A percentile compares a stretch with the other conserved stretches of the same genome.
These are phyloP conservation scores for Allium cepa DNA, from an alignment of 106 monocot genomes.

Conservation along the genomic window DNA sequence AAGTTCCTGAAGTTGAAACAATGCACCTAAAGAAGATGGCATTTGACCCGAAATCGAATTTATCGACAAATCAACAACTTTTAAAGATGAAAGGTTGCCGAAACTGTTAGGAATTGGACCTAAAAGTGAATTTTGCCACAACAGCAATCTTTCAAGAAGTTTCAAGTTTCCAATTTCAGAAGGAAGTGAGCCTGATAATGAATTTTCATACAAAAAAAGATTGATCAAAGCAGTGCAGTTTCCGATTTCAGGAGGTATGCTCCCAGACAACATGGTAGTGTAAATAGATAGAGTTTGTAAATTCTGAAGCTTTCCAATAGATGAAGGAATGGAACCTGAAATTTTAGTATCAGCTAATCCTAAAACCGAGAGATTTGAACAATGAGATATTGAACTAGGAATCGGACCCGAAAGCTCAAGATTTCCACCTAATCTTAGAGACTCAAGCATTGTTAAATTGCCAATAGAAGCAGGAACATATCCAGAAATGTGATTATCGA, in stretches of 20 bases:
- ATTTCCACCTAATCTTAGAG: slow-evolving; percentile 79
- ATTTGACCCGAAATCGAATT: slow-evolving; percentile 90
- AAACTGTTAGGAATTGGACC: slow-evolving; percentile 60
- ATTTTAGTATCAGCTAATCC: slow-evolving; percentile 85
- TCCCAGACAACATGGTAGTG: slow-evolving; percentile 75
- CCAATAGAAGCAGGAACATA: slow-evolving; percentile 48
- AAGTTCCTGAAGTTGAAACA: slow-evolving; percentile 47
- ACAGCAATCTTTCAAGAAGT: slow-evolving; percentile 61
- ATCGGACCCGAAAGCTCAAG: slow-evolving; percentile 60
- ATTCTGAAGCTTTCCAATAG: slow-evolving; percentile 47
- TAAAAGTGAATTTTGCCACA: slow-evolving; percentile 82
- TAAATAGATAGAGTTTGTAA: slow-evolving; percentile 75
- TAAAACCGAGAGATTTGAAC: slow-evolving; percentile 50
- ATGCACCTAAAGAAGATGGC: slow-evolving; percentile 44
- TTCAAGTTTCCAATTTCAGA: slow-evolving; percentile 48
- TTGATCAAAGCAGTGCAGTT: slow-evolving; percentile 58
- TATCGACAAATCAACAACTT: slow-evolving; percentile 79
- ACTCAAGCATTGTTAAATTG: slow-evolving; percentile 38
- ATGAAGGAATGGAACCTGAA: slow-evolving; percentile 61
- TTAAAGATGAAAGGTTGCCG: slow-evolving; percentile 55
- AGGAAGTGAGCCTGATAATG: slow-evolving; percentile 65
- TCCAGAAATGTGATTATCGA: slow-evolving; percentile 75
- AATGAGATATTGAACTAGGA: slow-evolving; percentile 47
- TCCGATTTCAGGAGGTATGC: slow-evolving; percentile 74
- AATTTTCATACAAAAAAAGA: slow-evolving; percentile 85